Evolutionary conservation across 441 rosid genomes (phyloP).

Genomic region (Eruca vesicaria): DNA sequence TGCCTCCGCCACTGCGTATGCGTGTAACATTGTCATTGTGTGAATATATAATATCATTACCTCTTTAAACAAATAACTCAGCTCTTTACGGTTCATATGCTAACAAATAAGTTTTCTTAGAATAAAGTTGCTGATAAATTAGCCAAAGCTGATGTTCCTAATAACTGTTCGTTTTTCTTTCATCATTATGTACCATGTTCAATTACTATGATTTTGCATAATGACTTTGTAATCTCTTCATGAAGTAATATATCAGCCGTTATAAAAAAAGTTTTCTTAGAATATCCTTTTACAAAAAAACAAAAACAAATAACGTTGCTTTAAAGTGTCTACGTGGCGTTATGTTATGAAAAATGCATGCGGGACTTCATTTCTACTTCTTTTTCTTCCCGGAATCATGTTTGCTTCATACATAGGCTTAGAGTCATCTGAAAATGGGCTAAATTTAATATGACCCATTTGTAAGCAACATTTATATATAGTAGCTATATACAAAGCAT

Average conservation of each 20-base stretch:
- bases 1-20: too few species aligned
- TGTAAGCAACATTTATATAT: not conserved
- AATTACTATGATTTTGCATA: too few species aligned
- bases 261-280: too few species aligned
- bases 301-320: not conserved
- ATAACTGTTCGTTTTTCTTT: too few species aligned
- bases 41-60: not conserved
- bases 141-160: too few species aligned
- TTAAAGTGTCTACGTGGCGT: not conserved
- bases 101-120: too few species aligned
- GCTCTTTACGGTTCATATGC: not conserved
- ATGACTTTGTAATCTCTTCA: too few species aligned
- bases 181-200: too few species aligned
- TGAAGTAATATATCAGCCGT: too few species aligned
- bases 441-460: not conserved
- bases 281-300: too few species aligned
- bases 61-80: not conserved
- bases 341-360: not conserved
- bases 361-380: not conserved
- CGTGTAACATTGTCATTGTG: not conserved
- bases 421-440: not conserved
- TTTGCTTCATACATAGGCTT: not conserved
- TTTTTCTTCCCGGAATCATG: not conserved
- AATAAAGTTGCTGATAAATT: too few species aligned
- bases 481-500: not conserved